Evolutionary conservation across 495 filamentous ascomycete species (phyloP).

Genomic region (Evernia prunastri): DNA sequence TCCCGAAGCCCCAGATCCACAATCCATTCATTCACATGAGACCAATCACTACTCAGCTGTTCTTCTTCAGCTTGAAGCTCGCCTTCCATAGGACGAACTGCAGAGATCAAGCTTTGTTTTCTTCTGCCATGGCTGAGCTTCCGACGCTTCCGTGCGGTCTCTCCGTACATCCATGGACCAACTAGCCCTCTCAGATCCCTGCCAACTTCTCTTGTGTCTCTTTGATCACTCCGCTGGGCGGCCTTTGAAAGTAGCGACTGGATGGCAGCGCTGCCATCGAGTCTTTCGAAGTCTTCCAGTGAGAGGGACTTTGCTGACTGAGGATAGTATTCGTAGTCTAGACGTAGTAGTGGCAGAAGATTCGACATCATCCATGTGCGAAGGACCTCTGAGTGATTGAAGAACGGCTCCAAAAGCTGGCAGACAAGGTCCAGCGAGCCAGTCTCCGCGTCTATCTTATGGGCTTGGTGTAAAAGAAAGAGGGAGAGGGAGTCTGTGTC

Average conservation of each 20-base stretch:
- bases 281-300: slow-evolving; percentile 52
- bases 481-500: slow-evolving; percentile 51
- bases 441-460: slow-evolving; percentile 71
- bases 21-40: slow-evolving; percentile 77
- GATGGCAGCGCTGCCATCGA: slow-evolving; percentile 58
- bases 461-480: slow-evolving; percentile 71
- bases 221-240: slow-evolving; percentile 34
- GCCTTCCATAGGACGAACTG: slow-evolving; percentile 10
- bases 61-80: slow-evolving; percentile 20
- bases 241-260: slow-evolving; percentile 63
- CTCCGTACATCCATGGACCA: slow-evolving; percentile 76
- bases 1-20: slow-evolving; percentile 52
- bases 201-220: slow-evolving; percentile 44
- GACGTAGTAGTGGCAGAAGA: slow-evolving; percentile 67
- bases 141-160: slow-evolving; percentile 54
- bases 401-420: slow-evolving; percentile 66
- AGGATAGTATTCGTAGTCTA: slow-evolving; percentile 81
- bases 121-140: slow-evolving; percentile 35
- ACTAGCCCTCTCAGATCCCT: slow-evolving; percentile 70
- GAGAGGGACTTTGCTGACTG: slow-evolving; percentile 48
- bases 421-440: slow-evolving; percentile 68
- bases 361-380: slow-evolving; percentile 72
- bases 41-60: slow-evolving; percentile 52
- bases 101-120: slow-evolving; percentile 16
- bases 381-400: slow-evolving; percentile 57